phyloP scores from a whole-genome alignment of 768 basidiomycete species.

The Kwoniella shandongensis region DNA sequence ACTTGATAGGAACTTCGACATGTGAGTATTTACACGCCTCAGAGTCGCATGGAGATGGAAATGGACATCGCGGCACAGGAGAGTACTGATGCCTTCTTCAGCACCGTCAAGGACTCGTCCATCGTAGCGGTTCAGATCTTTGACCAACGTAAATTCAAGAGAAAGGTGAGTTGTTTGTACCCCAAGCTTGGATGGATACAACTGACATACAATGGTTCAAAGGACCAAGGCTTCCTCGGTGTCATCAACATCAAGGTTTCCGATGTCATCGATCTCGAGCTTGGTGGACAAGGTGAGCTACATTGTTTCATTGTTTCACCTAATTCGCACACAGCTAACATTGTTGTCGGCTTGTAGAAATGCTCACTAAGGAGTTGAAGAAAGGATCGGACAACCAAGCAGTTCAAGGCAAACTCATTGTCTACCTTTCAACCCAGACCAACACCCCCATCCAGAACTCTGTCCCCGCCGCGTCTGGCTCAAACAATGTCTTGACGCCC shows the following conservation, averaged over 20 bases:
- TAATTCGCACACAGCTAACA: background rate
- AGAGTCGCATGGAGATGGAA: background rate
- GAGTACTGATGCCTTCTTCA: constrained; percentile 47
- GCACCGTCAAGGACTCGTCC: constrained; percentile 95
- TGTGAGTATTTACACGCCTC: constrained; percentile 60
- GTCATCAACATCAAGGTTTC: constrained; percentile 93
- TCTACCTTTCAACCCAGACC: constrained; percentile 91
- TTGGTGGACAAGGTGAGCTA: constrained; percentile 83
- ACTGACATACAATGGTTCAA: background rate
- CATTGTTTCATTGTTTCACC: constrained; percentile 5
- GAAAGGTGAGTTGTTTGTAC: constrained; percentile 57
- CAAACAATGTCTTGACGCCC: constrained; percentile 28
- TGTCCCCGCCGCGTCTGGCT: constrained; percentile 60
- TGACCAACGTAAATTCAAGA: constrained; percentile 98
- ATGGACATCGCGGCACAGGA: background rate
- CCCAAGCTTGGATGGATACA: background rate
- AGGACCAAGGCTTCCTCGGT: constrained; percentile 94
- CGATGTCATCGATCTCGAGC: constrained; percentile 84
- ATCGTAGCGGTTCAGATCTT: constrained; percentile 98
- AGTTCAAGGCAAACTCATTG: constrained; percentile 95
- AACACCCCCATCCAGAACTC: constrained; percentile 79
- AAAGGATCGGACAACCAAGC: constrained; percentile 99
- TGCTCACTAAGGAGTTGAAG: constrained; percentile 93
- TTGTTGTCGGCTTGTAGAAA: constrained; percentile 61
- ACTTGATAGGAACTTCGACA: constrained; percentile 83